phyloP scores from a whole-genome alignment of 2,329 filamentous ascomycete species.

The Pseudogymnoascus sp. region DNA sequence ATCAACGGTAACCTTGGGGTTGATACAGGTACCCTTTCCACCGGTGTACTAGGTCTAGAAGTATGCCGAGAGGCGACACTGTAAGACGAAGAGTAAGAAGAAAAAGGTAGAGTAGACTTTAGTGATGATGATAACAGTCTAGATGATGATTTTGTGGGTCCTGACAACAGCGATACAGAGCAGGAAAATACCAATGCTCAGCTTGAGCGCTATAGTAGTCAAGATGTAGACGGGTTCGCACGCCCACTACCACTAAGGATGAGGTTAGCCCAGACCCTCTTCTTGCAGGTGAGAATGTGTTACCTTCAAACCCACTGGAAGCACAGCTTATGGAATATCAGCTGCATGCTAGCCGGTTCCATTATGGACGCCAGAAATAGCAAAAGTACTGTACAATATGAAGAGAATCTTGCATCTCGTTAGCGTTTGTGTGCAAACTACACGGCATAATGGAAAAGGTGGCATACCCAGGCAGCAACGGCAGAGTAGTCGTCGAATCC shows the following conservation, averaged over 20 bases:
- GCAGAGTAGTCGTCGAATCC: neutral
- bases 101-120: slow-evolving; percentile 31
- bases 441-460: neutral
- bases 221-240: slow-evolving; percentile 33
- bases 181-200: slow-evolving; percentile 33
- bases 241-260: slow-evolving; percentile 29
- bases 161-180: slow-evolving; percentile 29
- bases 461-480: neutral
- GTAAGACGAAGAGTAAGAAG: slow-evolving; percentile 32
- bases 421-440: neutral
- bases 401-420: slow-evolving; percentile 12
- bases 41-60: slow-evolving; percentile 32
- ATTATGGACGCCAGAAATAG: slow-evolving; percentile 17
- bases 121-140: slow-evolving; percentile 26
- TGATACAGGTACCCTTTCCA: slow-evolving; percentile 30
- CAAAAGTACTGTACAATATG: slow-evolving; percentile 16
- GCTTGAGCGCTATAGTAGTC: slow-evolving; percentile 32
- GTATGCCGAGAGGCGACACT: slow-evolving; percentile 32
- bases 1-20: slow-evolving; percentile 24
- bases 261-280: neutral
- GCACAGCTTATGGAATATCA: slow-evolving; percentile 11
- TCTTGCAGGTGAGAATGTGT: neutral
- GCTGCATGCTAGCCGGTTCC: slow-evolving; percentile 20
- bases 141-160: slow-evolving; percentile 30
- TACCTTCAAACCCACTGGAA: neutral